Conservation (phyloP, 805 yeast genomes). For the Wickerhamomyces alni region DNA sequence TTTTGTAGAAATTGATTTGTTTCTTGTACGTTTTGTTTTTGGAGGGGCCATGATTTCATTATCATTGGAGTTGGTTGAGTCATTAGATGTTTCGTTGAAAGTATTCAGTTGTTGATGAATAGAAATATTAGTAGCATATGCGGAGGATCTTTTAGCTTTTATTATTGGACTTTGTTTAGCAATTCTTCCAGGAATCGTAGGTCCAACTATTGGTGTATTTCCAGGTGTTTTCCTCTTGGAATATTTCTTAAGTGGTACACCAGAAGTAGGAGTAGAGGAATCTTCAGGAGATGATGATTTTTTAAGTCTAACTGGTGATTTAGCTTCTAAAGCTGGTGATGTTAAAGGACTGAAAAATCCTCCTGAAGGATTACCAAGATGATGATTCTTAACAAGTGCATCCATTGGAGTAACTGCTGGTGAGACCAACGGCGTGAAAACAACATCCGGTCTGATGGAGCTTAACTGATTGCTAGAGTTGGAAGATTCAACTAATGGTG, state of each 20-base stretch:
- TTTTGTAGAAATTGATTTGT: slow-evolving; percentile 1
- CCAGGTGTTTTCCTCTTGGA: slow-evolving; percentile 34
- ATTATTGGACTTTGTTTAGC: slow-evolving; percentile 34
- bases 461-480: slow-evolving; percentile 1
- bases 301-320: slow-evolving; percentile 20
- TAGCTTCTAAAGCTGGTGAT: slow-evolving; percentile 59
- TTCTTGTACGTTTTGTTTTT: slow-evolving; percentile 19
- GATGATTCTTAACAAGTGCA: slow-evolving; percentile 9
- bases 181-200: slow-evolving; percentile 26
- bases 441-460: slow-evolving; percentile 47
- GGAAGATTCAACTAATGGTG: slow-evolving; percentile 12
- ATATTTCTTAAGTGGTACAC: slow-evolving; percentile 14
- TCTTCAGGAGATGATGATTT: slow-evolving; percentile 21
- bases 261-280: neutral
- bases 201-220: slow-evolving; percentile 32
- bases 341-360: slow-evolving; percentile 45
- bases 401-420: slow-evolving; percentile 70
- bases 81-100: neutral
- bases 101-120: slow-evolving; percentile 11
- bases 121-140: slow-evolving; percentile 11
- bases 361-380: slow-evolving; percentile 4
- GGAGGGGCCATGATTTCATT: slow-evolving; percentile 18
- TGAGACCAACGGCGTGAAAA: slow-evolving; percentile 71
- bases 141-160: slow-evolving; percentile 24
- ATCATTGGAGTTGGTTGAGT: neutral